Base-by-base conservation (phyloP, 805 yeast genomes). In the Kockiozyma suomiensis region DNA sequence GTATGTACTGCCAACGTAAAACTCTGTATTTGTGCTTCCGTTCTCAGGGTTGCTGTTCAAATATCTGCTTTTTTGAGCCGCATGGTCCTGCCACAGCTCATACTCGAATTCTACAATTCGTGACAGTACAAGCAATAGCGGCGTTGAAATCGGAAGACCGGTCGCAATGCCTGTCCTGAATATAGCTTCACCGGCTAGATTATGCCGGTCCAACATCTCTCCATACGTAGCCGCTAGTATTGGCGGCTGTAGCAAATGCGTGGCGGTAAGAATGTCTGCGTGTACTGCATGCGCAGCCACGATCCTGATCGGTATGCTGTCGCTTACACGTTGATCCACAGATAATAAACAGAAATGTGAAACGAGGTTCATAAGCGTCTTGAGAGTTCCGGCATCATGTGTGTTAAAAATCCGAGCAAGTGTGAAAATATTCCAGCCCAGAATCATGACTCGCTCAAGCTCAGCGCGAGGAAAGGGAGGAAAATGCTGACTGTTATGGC, bases 361-460 rank as follows among this genome's bases (percentile, higher is more conserved):
- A 25, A 54, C 43, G 40, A 52, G 28, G 7, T 58, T 53, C n/a
- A 53, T 40, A 10, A 58, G 30, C 32, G 48, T 30, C n/a, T 26
- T 32, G 37, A 58, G 48, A 13, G 54, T 28, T n/a, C 19, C 47
- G 1, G 41, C 12, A 23, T 52, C 57, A 13, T 41, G 41, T 12
- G 19, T 1, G 17, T 54, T 51, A 17, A 41, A 40, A 17, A 58
- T 38, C 12, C 55, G 51, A 7, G 43, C 40, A 13, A 60, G 54
- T 19, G 57, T 55, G 19, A 48, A 56, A 4, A 56, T 35, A 38
- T 60, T 60, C 64, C 64, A 60, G 12, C 59, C 64, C 10, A 56
- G 42, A 30, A 56, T 4, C 54, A 56, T 40, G 12, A 38, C 60
- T 12, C 48, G 35, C 37, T 60, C 64, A 8, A 56, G 47, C 33